Conservation (phyloP, 2,329 filamentous ascomycete genomes). For the Dichotomopilus funicola region DNA sequence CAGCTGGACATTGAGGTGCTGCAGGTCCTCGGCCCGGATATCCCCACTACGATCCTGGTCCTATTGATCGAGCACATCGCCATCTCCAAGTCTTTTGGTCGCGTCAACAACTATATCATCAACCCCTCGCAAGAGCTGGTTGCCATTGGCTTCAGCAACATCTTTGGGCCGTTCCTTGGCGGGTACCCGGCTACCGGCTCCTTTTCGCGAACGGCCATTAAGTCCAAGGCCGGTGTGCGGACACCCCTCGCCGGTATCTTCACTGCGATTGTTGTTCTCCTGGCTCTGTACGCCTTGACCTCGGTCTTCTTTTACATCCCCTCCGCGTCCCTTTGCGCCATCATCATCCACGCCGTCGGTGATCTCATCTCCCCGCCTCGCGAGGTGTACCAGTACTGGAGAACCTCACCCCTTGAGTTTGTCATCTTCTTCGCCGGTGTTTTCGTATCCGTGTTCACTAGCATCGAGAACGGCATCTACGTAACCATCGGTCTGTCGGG, state of each 20-base stretch:
- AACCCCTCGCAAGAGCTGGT: constrained; percentile 95
- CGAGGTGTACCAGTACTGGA: constrained; percentile 72
- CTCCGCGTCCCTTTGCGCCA: constrained; percentile 59
- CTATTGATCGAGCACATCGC: constrained; percentile 95
- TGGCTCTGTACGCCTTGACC: constrained; percentile 72
- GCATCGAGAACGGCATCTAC: constrained; percentile 47
- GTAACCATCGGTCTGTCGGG: constrained; percentile 39
- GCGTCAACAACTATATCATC: constrained; percentile 95
- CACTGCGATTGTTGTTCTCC: constrained; percentile 66
- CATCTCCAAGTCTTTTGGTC: constrained; percentile 96
- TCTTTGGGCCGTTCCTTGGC: constrained; percentile 86
- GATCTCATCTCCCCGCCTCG: constrained; percentile 69
- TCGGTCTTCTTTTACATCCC: constrained; percentile 79
- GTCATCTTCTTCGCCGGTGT: constrained; percentile 71
- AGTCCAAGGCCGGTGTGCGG: constrained; percentile 75
- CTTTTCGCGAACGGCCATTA: constrained; percentile 67
- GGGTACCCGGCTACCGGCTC: constrained; percentile 84
- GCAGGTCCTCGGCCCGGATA: constrained; percentile 58
- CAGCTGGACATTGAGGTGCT: constrained; percentile 60
- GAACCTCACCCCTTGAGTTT: constrained; percentile 65
- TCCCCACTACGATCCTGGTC: constrained; percentile 85
- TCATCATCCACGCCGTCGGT: constrained; percentile 79
- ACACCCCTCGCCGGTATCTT: constrained; percentile 74
- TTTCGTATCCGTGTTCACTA: constrained; percentile 45
- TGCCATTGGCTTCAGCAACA: constrained; percentile 85